Evolutionary conservation across 1,284 basidiomycete genomes (phyloP), one percentile per base, ranked within the genome.

Genomic region (Cerrena zonata): DNA sequence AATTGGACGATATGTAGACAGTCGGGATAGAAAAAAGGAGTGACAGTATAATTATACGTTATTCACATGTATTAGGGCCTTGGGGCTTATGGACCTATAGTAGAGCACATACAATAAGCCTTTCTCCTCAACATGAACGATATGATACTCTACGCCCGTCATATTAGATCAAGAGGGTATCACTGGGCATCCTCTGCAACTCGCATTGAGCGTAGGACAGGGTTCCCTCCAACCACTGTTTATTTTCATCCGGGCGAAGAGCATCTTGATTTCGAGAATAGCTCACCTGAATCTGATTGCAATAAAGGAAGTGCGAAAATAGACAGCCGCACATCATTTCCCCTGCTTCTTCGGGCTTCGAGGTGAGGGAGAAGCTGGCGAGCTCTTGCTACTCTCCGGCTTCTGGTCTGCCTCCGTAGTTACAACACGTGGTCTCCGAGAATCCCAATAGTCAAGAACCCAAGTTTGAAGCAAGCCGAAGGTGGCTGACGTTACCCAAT

Each of bases 161-260:
- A 89, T 83, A 89, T 89, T 89, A 89, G 86, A 89, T 89, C 86
- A 89, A 89, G 87, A 75, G 74, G 65, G 55, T 66, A 65, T 81
- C 87, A 82, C 48, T 7, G 82, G 74, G 71, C 61, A 62, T 42
- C 41, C 41, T 67, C 73, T 67, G 72, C 69, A 57, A 64, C 58
- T 63, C 63, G 56, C 52, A 39, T 53, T 53, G 56, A 58, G 61
- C 50, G 46, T 50, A 49, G 51, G 45, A 27, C 37, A 62, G 68
- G 78, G 84, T 69, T 86, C 76, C 78, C 81, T 87, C 79, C 58
- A 70, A 78, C 86, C 85, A 84, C 78, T 72, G 72, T 42, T 74
- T 86, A 49, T 83, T 78, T 73, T 89, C 86, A 86, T 80, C 50
- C 73, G 65, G 48, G 60, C 54, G 19, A 25, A 37, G 53, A 30